Evolutionary conservation across 306 rosid species (phyloP).

Genomic region (Elaeagnus macrophylla): DNA sequence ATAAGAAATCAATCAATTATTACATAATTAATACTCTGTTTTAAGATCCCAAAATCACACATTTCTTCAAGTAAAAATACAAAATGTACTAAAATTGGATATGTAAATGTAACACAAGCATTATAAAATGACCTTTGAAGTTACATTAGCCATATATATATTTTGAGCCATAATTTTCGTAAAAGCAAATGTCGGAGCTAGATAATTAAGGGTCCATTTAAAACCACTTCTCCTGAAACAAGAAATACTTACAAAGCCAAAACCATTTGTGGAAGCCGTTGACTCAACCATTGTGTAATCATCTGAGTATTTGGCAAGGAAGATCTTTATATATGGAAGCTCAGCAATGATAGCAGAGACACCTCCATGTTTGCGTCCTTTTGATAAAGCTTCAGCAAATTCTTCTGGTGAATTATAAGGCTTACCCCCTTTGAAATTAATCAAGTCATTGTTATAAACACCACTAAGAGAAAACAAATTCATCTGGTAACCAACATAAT

Average conservation of each 20-base stretch:
- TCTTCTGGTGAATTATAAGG: neutral
- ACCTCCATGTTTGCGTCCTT: conserved; percentile 8
- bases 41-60: too few relatives aligned
- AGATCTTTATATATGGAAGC: conserved; percentile 9
- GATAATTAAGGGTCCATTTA: too few relatives aligned
- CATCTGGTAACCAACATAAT: neutral
- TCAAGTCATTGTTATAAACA: neutral
- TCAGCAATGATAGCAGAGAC: conserved; percentile 16
- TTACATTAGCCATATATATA: too few relatives aligned
- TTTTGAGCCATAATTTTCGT: too few relatives aligned
- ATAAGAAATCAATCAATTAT: too few relatives aligned
- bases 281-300: neutral
- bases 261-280: conserved; percentile 7
- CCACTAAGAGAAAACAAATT: neutral
- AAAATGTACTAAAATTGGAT: too few relatives aligned
- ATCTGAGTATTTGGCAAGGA: conserved; percentile 8
- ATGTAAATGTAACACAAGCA: too few relatives aligned
- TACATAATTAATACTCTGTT: too few relatives aligned
- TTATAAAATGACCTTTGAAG: too few relatives aligned
- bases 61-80: too few relatives aligned
- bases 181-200: too few relatives aligned
- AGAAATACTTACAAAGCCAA: conserved; percentile 13
- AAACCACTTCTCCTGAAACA: too few relatives aligned
- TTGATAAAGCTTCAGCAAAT: conserved; percentile 7
- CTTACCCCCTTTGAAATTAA: neutral